Conservation (phyloP, 1,284 basidiomycete species). For the Puccinia coronata region DNA sequence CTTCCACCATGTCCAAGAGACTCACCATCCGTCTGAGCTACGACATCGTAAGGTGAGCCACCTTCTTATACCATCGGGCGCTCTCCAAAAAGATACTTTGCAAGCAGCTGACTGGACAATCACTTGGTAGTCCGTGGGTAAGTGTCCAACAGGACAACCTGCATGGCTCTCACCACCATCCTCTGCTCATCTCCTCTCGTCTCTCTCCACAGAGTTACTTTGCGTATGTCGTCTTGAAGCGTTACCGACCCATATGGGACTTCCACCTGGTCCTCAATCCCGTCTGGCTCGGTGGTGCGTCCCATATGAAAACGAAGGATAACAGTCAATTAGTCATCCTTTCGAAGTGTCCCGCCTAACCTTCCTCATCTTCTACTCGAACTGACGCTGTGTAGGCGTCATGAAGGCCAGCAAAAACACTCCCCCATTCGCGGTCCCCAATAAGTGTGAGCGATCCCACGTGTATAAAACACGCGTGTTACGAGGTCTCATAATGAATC, state of each 20-base stretch:
- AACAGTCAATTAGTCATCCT: too few relatives aligned
- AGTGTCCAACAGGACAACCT: neutral
- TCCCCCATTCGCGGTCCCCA: constrained; percentile 29
- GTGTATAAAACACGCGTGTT: neutral
- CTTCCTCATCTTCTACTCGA: neutral
- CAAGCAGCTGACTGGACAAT: too few relatives aligned
- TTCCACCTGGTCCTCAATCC: constrained; percentile 33
- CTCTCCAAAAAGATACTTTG: too few relatives aligned
- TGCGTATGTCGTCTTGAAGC: constrained; percentile 35
- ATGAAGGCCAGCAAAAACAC: constrained; percentile 29
- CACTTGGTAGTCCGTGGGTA: constrained; percentile 12
- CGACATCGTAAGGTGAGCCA: constrained; percentile 38
- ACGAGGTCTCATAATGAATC: neutral
- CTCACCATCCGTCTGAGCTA: constrained; percentile 33
- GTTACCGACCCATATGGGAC: constrained; percentile 26
- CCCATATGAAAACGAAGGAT: neutral
- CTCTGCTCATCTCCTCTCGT: neutral
- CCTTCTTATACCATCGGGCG: too few relatives aligned
- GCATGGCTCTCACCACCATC: too few relatives aligned
- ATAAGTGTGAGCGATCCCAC: constrained; percentile 14
- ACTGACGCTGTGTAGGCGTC: neutral
- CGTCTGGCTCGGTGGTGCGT: constrained; percentile 24
- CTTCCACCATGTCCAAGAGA: neutral
- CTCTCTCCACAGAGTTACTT: constrained; percentile 24
- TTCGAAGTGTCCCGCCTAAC: constrained; percentile 4